Evolutionary conservation across 2,329 filamentous ascomycete genomes (phyloP).

Genomic region (Hymenoscyphus occultus): DNA sequence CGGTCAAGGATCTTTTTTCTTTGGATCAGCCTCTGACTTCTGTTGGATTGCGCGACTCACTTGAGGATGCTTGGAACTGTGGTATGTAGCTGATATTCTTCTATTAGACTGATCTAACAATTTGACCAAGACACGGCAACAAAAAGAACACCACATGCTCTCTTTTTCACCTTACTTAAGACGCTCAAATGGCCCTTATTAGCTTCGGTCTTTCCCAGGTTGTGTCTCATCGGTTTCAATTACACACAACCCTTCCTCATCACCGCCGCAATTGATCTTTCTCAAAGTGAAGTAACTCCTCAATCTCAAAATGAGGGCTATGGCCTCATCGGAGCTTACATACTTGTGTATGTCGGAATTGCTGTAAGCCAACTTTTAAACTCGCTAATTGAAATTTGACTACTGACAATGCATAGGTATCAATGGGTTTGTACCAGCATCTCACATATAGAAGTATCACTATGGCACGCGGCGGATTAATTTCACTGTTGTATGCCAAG

Average conservation of each 20-base stretch:
- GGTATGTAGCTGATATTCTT: neutral
- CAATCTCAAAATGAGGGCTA: conserved; percentile 23
- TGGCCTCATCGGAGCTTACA: conserved; percentile 25
- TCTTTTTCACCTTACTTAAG: conserved; percentile 19
- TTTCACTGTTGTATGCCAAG: conserved; percentile 36
- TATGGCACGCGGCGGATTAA: conserved; percentile 8
- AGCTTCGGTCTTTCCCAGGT: conserved; percentile 23
- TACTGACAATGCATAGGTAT: neutral
- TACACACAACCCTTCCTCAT: conserved; percentile 30
- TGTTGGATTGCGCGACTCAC: neutral
- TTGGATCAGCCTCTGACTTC: conserved; percentile 15
- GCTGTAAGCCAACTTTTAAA: conserved; percentile 16
- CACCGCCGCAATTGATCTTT: conserved; percentile 16
- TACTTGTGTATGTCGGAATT: conserved; percentile 27
- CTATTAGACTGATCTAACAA: neutral
- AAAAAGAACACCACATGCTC: conserved; percentile 16
- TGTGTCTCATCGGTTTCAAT: conserved; percentile 28
- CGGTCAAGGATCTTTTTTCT: conserved; percentile 33
- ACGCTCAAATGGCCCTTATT: conserved; percentile 21
- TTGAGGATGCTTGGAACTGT: neutral
- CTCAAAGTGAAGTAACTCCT: conserved; percentile 6
- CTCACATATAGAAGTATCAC: conserved; percentile 12
- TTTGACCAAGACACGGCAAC: neutral
- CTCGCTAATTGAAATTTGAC: conserved; percentile 25
- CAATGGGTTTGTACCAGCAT: conserved; percentile 11